Conservation (phyloP, 352 stramenopile species). For the Globisporangium echinulatum region DNA sequence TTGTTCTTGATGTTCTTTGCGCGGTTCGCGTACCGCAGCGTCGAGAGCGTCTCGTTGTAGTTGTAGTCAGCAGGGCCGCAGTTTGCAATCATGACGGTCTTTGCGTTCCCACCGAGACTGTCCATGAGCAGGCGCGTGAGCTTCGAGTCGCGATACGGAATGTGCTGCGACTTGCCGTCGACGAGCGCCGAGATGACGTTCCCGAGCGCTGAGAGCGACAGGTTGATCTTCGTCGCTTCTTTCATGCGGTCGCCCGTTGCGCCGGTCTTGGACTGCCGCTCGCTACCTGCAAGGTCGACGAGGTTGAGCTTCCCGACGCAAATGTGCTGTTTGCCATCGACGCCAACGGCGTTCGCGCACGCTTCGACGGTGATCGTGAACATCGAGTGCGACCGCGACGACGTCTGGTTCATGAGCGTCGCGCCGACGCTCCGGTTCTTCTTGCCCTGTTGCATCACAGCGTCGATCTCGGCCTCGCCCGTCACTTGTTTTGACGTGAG, state of each 20-base stretch:
- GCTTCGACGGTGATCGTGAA: constrained; percentile 95
- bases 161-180: constrained; percentile 47
- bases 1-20: constrained; percentile 99
- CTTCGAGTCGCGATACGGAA: constrained; percentile 87
- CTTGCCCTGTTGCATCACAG: constrained; percentile 91
- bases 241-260: constrained; percentile 65
- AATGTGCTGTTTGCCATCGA: constrained; percentile 89
- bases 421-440: constrained; percentile 93
- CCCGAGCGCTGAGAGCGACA: constrained; percentile 52
- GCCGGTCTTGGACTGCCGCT: constrained; percentile 72
- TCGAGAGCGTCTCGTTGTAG: constrained; percentile 93
- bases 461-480: constrained; percentile 86
- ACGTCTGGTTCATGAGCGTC: constrained; percentile 97
- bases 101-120: constrained; percentile 66
- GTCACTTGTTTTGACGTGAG: constrained; percentile 84
- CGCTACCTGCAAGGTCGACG: constrained; percentile 72
- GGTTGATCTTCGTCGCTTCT: constrained; percentile 81
- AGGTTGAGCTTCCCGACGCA: constrained; percentile 96
- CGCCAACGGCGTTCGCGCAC: constrained; percentile 62
- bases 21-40: constrained; percentile 95
- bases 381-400: constrained; percentile 96
- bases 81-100: constrained; percentile 98
- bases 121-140: constrained; percentile 83
- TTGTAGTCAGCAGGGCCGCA: constrained; percentile 97
- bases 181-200: constrained; percentile 85